Conservation (phyloP, 2,329 filamentous ascomycete species). For the Decorospora gaudefroyi region DNA sequence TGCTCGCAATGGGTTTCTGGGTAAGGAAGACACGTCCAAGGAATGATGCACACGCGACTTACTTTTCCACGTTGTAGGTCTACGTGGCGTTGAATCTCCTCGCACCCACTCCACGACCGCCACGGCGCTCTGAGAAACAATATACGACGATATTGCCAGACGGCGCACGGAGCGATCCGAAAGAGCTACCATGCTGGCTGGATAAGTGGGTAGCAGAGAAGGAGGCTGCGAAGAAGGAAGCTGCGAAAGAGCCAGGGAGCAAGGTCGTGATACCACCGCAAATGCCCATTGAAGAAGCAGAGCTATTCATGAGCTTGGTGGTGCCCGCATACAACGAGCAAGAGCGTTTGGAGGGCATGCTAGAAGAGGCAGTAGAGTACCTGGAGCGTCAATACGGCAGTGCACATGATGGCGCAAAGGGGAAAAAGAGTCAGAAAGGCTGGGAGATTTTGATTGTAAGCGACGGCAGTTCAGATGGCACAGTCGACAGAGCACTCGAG, state of each 20-base stretch:
- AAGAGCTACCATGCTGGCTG: slow-evolving; percentile 81
- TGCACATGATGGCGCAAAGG: slow-evolving; percentile 49
- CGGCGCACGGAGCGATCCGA: slow-evolving; percentile 59
- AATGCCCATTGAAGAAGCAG: slow-evolving; percentile 70
- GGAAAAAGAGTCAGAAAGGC: slow-evolving; percentile 74
- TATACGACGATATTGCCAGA: slow-evolving; percentile 76
- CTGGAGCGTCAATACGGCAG: slow-evolving; percentile 76
- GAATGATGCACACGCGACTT: slow-evolving; percentile 1
- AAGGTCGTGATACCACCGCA: slow-evolving; percentile 37
- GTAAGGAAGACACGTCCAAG: slow-evolving; percentile 22
- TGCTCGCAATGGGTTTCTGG: slow-evolving; percentile 37
- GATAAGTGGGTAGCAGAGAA: slow-evolving; percentile 71
- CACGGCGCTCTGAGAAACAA: slow-evolving; percentile 77
- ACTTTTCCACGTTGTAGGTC: slow-evolving; percentile 52
- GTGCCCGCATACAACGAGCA: slow-evolving; percentile 97
- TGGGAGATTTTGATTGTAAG: slow-evolving; percentile 95
- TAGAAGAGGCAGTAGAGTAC: slow-evolving; percentile 88
- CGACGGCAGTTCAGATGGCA: slow-evolving; percentile 84
- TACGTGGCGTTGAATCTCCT: slow-evolving; percentile 72
- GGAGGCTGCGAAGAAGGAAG: slow-evolving; percentile 47
- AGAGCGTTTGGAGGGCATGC: slow-evolving; percentile 76
- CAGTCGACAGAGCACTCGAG: slow-evolving; percentile 75
- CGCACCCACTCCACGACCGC: slow-evolving; percentile 77
- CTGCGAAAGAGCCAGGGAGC: slow-evolving; percentile 29
- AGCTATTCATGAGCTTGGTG: slow-evolving; percentile 87